These are phyloP conservation scores for Neofusicoccum kwambonambiense DNA, from an alignment of 2,329 filamentous ascomycete species.

Conservation along the genomic window DNA sequence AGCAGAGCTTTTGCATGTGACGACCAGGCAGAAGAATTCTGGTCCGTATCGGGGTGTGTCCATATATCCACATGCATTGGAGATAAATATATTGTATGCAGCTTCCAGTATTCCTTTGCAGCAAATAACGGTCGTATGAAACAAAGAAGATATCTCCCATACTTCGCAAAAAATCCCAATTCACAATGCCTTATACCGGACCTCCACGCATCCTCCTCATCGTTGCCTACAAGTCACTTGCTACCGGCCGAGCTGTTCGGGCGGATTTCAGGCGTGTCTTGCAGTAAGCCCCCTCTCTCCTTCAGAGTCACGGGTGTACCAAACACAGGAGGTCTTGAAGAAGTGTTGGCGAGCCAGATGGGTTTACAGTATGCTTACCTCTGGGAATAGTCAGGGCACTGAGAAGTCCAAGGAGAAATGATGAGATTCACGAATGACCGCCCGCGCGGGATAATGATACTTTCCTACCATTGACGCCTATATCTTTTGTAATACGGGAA, in stretches of 20 bases:
- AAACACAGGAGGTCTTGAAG: no score
- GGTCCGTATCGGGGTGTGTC: background rate
- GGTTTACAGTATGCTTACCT: background rate
- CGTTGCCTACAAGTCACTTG: background rate
- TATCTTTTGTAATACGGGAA: no score
- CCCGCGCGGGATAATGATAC: no score
- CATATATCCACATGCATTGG: background rate
- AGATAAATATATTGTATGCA: background rate
- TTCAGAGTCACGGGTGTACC: background rate
- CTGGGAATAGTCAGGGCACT: no score
- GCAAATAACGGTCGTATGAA: background rate
- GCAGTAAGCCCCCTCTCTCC: background rate
- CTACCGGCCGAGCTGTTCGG: background rate
- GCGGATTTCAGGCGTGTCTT: background rate
- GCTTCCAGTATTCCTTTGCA: background rate
- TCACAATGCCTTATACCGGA: background rate
- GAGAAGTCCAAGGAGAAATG: no score
- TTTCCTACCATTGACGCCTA: no score
- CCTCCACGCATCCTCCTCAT: conserved; percentile 3
- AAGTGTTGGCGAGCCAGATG: no score
- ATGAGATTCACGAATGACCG: no score
- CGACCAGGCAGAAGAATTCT: background rate
- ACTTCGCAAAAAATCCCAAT: no score
- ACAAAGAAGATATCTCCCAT: background rate
- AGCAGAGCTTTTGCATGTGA: background rate